Evolutionary conservation across 225 moss, liverwort and hornwort species (phyloP).

Genomic region (Marchantia polymorpha): DNA sequence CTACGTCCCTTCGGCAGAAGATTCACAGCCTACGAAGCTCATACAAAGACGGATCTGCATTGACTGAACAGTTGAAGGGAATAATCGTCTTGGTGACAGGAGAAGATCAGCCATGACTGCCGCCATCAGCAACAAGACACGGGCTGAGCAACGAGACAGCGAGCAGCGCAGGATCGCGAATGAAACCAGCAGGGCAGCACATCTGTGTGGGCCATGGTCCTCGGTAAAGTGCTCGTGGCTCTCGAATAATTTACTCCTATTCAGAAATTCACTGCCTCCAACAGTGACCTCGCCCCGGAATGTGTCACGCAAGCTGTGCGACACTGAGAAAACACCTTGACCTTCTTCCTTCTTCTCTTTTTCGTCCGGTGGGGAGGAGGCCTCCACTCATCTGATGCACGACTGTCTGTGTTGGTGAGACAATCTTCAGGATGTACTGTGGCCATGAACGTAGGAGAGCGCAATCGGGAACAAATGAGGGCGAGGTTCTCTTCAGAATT

Average conservation of each 20-base stretch:
- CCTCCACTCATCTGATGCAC: neutral
- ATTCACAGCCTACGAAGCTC: neutral
- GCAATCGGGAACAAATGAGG: neutral
- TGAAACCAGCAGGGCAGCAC: conserved; percentile 7
- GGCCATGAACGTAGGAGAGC: conserved; percentile 4
- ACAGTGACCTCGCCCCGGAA: neutral
- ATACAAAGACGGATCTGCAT: conserved; percentile 5
- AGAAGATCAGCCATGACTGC: conserved; percentile 4
- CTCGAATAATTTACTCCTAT: neutral
- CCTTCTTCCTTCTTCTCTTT: neutral
- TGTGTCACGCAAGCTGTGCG: neutral
- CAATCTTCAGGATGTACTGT: neutral
- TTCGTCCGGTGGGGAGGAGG: neutral
- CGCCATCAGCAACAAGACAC: conserved; percentile 10
- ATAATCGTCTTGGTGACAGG: conserved; percentile 4
- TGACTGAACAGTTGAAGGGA: conserved; percentile 7
- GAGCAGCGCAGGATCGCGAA: neutral
- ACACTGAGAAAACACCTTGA: neutral
- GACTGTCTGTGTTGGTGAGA: neutral
- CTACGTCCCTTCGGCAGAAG: neutral
- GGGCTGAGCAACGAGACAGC: neutral
- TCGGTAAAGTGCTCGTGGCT: conserved; percentile 2
- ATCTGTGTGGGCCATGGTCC: conserved; percentile 11
- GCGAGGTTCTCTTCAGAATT: neutral
- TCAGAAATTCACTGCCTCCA: neutral